Evolutionary conservation across 2,329 filamentous ascomycete species (phyloP).

Genomic region (Hymenoscyphus fraxineus): DNA sequence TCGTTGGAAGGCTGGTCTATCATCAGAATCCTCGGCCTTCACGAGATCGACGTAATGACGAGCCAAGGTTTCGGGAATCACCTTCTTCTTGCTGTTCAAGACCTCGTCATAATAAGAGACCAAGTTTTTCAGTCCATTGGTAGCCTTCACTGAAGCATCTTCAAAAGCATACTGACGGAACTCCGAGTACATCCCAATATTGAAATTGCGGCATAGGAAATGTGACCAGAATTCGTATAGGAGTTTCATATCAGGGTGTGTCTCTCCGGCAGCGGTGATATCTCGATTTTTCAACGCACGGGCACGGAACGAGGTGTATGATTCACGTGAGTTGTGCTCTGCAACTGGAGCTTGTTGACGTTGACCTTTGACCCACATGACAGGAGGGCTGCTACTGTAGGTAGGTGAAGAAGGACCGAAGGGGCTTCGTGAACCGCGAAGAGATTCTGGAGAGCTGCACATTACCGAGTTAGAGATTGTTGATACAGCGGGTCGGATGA

Average conservation of each 20-base stretch:
- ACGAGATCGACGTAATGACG: slow-evolving; percentile 53
- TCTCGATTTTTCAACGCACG: slow-evolving; percentile 40
- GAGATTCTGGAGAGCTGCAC: slow-evolving; percentile 28
- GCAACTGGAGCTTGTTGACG: slow-evolving; percentile 34
- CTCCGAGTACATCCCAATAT: slow-evolving; percentile 70
- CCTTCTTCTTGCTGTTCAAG: slow-evolving; percentile 45
- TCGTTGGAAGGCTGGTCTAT: slow-evolving; percentile 46
- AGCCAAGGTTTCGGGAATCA: slow-evolving; percentile 51
- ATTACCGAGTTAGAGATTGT: slow-evolving; percentile 9
- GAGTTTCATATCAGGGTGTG: slow-evolving; percentile 56
- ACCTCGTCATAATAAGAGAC: slow-evolving; percentile 62
- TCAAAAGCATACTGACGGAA: slow-evolving; percentile 65
- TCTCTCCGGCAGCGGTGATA: slow-evolving; percentile 35
- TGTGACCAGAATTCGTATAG: slow-evolving; percentile 74
- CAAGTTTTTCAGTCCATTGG: slow-evolving; percentile 57
- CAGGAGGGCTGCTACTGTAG: slow-evolving; percentile 29
- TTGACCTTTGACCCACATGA: slow-evolving; percentile 38
- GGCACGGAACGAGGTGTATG: slow-evolving; percentile 38
- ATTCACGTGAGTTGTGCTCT: slow-evolving; percentile 35
- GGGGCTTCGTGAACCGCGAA: slow-evolving; percentile 28
- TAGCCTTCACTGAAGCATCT: slow-evolving; percentile 53
- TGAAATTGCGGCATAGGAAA: slow-evolving; percentile 70
- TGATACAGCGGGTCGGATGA: not conserved
- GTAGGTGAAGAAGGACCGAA: slow-evolving; percentile 26
- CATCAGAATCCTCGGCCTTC: slow-evolving; percentile 41